Percentiles rank a stretch among this genome's conserved stretches.
Conservation (phyloP, 2,329 filamentous ascomycete genomes). For the Emydomyces testavorans region DNA sequence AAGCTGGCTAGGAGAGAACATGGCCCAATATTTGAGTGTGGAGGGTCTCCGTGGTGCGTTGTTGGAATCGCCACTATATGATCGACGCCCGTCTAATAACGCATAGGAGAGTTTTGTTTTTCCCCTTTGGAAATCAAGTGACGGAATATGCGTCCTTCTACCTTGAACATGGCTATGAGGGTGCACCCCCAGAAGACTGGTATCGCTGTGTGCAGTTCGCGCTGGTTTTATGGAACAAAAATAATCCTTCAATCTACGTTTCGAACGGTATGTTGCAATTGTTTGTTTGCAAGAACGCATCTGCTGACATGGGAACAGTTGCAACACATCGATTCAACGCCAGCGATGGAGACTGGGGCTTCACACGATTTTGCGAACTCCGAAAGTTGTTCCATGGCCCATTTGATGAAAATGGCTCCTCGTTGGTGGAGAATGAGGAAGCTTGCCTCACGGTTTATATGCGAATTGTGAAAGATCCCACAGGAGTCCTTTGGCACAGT, state of each 20-base stretch:
- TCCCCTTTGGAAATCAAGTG: slow-evolving; percentile 87
- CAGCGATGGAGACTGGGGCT: slow-evolving; percentile 96
- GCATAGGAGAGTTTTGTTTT: slow-evolving; percentile 78
- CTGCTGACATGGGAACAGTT: slow-evolving; percentile 28
- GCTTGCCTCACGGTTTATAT: slow-evolving; percentile 39
- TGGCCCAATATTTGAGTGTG: slow-evolving; percentile 77
- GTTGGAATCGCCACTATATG: background rate
- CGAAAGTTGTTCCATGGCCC: slow-evolving; percentile 68
- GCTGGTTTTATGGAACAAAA: slow-evolving; percentile 85
- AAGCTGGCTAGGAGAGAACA: slow-evolving; percentile 66
- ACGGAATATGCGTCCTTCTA: slow-evolving; percentile 82
- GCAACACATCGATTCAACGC: slow-evolving; percentile 95
- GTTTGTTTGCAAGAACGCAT: background rate
- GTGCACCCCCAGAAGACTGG: slow-evolving; percentile 76
- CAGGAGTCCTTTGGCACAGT: slow-evolving; percentile 40
- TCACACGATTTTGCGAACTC: slow-evolving; percentile 89
- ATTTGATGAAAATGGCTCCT: slow-evolving; percentile 59
- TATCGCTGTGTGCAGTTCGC: slow-evolving; percentile 94
- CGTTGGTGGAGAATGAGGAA: slow-evolving; percentile 38
- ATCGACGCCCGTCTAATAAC: slow-evolving; percentile 19
- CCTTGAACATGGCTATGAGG: slow-evolving; percentile 81
- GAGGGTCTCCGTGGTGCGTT: slow-evolving; percentile 71
- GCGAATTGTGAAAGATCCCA: slow-evolving; percentile 40
- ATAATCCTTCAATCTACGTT: slow-evolving; percentile 72
- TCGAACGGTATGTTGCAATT: slow-evolving; percentile 50